Conservation (phyloP, 2,329 filamentous ascomycete species). For the Xylaria sp. region DNA sequence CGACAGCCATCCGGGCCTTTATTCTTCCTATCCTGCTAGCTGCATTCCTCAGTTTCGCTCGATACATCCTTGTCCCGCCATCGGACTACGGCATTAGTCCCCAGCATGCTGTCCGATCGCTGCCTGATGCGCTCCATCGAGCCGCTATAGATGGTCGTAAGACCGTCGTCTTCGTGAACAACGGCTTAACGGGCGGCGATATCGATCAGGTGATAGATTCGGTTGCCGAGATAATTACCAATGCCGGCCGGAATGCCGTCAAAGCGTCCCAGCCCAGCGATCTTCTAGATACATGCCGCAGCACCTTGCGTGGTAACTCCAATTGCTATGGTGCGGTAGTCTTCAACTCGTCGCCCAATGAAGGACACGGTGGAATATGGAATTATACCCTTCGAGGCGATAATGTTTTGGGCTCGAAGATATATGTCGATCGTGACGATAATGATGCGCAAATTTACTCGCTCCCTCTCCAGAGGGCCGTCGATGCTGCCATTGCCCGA, state of each 20-base stretch:
- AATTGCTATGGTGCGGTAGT: constrained; percentile 68
- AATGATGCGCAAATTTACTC: constrained; percentile 76
- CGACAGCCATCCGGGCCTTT: constrained; percentile 53
- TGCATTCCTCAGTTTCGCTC: constrained; percentile 62
- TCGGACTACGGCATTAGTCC: constrained; percentile 68
- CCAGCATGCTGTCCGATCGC: constrained; percentile 54
- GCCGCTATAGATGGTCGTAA: constrained; percentile 54
- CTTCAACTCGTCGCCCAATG: constrained; percentile 68
- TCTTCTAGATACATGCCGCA: constrained; percentile 58
- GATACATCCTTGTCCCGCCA: constrained; percentile 77
- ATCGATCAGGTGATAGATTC: constrained; percentile 66
- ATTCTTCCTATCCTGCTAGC: constrained; percentile 55
- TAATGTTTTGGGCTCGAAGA: constrained; percentile 58
- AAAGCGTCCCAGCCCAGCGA: constrained; percentile 51
- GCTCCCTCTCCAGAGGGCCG: constrained; percentile 71
- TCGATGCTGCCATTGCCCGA: constrained; percentile 66
- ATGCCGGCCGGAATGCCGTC: constrained; percentile 50
- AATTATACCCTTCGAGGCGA: constrained; percentile 83
- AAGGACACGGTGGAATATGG: constrained; percentile 65
- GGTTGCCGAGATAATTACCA: constrained; percentile 53
- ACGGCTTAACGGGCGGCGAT: constrained; percentile 60
- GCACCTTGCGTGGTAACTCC: constrained; percentile 60
- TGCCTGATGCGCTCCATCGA: constrained; percentile 57
- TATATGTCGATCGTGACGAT: constrained; percentile 57
- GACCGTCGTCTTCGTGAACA: constrained; percentile 75